Base-by-base conservation (phyloP, 805 yeast genomes). In the Tetrapisispora fleetii region DNA sequence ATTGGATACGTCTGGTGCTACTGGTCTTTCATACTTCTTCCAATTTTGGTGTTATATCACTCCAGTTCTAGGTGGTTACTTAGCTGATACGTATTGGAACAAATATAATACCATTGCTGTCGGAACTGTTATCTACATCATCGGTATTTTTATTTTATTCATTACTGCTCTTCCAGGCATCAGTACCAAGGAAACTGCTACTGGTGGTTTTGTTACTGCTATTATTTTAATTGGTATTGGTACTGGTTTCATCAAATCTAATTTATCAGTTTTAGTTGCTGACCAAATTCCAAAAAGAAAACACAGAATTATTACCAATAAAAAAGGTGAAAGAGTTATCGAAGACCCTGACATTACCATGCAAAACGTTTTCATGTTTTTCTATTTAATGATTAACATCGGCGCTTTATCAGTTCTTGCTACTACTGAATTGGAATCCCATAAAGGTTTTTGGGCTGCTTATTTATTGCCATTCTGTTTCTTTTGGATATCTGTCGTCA, bases 31-130 rank as follows among this genome's bases (percentile, higher is more conserved):
- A 17, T 79, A 83, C 63, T 79, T 84, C 58, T 80, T 84, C 73
- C 87, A 83, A 61, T 85, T 85, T 63, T 82, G 89, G 85, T 82
- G 89, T 61, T 85, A 85, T 64, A 72, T 84, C 43, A 83, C 91
- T 40, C 95, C 95, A 30, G 71, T 85, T 47, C 71, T 81, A 49
- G 90, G 89, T 56, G 93, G 88, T 48, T 77, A 80, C 66, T 57
- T 84, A 27, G 80, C 93, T 48, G 95, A 85, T 66, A 79, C 84
- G 53, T 80, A 71, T 65, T 76, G 78, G 71, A 93, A 93, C 50
- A 81, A 83, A 62, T 80, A 74, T 68, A 78, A 75, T 55, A 81
- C 91, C 40, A 83, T 85, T 59, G 72, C 76, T 56, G 70, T 74
- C 33, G 81, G 81, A 58, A 71, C 83, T 46, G 72, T 72, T 50